Evolutionary conservation across 345 rosid species (phyloP).

Genomic region (Nephelium lappaceum): DNA sequence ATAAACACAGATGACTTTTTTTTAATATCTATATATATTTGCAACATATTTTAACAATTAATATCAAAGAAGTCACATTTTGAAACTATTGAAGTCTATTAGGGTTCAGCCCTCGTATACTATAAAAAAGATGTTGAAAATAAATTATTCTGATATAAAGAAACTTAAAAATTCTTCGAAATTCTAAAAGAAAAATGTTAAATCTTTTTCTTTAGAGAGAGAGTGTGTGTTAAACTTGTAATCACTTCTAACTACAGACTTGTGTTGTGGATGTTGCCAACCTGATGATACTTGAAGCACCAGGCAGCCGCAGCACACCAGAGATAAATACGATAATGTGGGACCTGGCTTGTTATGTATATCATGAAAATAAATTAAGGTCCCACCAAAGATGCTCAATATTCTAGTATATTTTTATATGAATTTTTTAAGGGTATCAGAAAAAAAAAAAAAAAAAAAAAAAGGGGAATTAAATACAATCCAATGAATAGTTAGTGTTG

Average conservation of each 20-base stretch:
- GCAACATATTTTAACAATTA: no score
- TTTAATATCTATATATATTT: no score
- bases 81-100: no score
- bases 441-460: no score
- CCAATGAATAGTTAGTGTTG: constrained; percentile 33
- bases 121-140: no score
- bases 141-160: no score
- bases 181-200: no score
- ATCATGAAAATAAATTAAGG: background rate
- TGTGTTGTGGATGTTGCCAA: constrained; percentile 39
- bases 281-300: constrained; percentile 37
- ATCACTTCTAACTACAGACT: constrained; percentile 17
- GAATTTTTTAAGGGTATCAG: background rate
- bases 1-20: background rate
- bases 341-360: constrained; percentile 3
- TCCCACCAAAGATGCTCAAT: constrained; percentile 13
- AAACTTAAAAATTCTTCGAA: no score
- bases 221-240: background rate
- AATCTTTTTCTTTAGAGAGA: background rate
- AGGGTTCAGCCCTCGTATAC: no score
- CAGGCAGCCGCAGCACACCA: constrained; percentile 9
- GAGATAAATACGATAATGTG: constrained; percentile 20
- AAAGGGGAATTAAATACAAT: constrained; percentile 14
- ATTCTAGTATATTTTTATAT: background rate
- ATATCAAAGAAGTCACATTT: no score